Base-by-base conservation (phyloP, 108 stramenopile genomes). In the Mayamaea pseudoterrestris region DNA sequence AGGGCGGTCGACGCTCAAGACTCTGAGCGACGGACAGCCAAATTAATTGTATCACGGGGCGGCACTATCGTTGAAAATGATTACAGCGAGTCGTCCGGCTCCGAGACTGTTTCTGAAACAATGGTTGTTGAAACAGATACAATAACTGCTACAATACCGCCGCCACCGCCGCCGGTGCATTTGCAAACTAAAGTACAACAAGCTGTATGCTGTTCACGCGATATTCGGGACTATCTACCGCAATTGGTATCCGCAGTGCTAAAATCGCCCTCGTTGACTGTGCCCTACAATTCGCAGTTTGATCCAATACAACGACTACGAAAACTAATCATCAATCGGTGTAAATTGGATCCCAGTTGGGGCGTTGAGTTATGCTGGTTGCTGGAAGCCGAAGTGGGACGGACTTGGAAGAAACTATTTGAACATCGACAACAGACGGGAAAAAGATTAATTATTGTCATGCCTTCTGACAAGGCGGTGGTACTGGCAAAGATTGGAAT, bases 291-390 rank as follows among this genome's bases (percentile, higher is more conserved):
- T 13, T 29, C 75, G 20, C n/a, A n/a, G n/a, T n/a, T n/a, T n/a
- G 61, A 90, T 61, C 89, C 89, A 32, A 60, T 90, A 25, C 74
- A 75, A 17, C 69, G 78, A 37, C 48, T 85, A 20, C 80, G 83
- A 27, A 48, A 54, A 12, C 44, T 90, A 3, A 46, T 90, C 18
- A 55, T 85, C 20, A 47, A 61, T 25, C 59, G 74, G 59, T 83
- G 83, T 58, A 47, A 63, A 17, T 59, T 65, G 35, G 71, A 90
- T 54, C 77, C 88, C 7, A 78, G 79, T 31, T 66, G 83, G 61
- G 88, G 88, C 13, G 78, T 83, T 44, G 83, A 76, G 50, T 52
- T 83, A 60, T 90, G 88, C 56, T 90, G 88, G 88, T 62, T 84
- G 13, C 60, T 90, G 30, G 88, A 90, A 69, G 83, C 88, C 30